phyloP scores from a whole-genome alignment of 192 early-diverging fungal genomes.

The Backusella tuberculispora region DNA sequence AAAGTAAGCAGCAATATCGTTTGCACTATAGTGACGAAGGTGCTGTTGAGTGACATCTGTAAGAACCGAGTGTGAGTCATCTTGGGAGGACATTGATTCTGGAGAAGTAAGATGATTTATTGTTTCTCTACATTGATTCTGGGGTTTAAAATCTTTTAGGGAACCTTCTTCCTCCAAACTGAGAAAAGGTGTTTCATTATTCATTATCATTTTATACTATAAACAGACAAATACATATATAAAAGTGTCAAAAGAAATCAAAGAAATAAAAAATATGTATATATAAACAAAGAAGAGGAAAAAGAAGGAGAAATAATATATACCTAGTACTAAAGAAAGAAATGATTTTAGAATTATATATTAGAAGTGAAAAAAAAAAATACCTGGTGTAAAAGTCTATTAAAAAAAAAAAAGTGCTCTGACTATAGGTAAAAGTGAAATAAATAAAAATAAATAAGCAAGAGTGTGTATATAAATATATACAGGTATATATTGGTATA shows the following conservation, averaged over 20 bases:
- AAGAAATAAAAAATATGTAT: background rate
- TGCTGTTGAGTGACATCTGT: background rate
- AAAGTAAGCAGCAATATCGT: constrained; percentile 6
- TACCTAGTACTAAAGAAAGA: background rate
- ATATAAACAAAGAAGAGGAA: background rate
- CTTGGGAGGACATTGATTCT: constrained; percentile 4
- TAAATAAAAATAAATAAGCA: background rate
- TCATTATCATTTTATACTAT: constrained; percentile 17
- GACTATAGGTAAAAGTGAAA: background rate
- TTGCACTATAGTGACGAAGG: constrained; percentile 21
- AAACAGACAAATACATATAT: background rate
- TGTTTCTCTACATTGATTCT: background rate
- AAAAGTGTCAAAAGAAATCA: background rate
- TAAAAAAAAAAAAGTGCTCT: background rate
- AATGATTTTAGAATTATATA: constrained; percentile 2
- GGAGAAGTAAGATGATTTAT: constrained; percentile 3
- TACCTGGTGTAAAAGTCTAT: background rate
- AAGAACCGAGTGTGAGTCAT: background rate
- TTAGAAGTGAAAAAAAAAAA: constrained; percentile 1
- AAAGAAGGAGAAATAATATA: no score
- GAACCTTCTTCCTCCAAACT: background rate
- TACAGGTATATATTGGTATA: background rate
- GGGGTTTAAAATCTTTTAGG: background rate
- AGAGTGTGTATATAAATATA: background rate
- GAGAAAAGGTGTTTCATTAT: background rate